Evolutionary conservation across 257 asterid species (phyloP), one percentile per base, ranked within the genome.

Genomic region (Hygrophila difformis): DNA sequence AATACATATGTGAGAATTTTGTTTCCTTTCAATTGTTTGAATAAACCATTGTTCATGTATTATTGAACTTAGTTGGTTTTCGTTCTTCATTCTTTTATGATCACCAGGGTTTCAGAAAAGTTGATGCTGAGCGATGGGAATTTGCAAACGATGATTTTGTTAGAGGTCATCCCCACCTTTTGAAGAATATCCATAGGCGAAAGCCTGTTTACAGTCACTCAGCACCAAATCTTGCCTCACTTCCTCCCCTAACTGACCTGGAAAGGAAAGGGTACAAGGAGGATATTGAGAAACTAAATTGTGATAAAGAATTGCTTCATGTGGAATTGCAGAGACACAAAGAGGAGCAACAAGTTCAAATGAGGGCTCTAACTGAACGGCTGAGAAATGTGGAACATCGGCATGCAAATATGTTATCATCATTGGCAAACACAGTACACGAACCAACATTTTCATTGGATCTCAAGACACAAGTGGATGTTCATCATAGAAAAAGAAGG

Each of bases 181-280:
- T 88, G 79, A 84, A 67, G 81, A 88, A 81, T 33, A 84, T 88
- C 51, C 82, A 74, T 47, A 71, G 97, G 37, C 94, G 95, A 15
- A 88, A 84, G 65, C 95, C 97, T 17, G 86, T 88, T 52, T 95
- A 88, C 62, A 88, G 95, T 65, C 97, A 88, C 74, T 84, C 95
- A 8, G 41, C 67, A 18, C 79, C 77, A 10, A 70, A 60, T 63
- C 56, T 70, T 38, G 17, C 69, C 46, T 50, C 75, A 44, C 47
- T 71, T 19, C 57, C 71, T 55, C 64, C 78, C 36, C 59, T 88
- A 24, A 60, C 66, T 39, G 94, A 81, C 62, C 43, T 70, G 14
- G 97, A 84, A 70, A 70, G 81, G 60, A 73, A 77, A 29, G 73
- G 76, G 15, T 88, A 78, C 40, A 66, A 65, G 56, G 86, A 76